Evolutionary conservation across 129 eudicot genomes (phyloP), one percentile per base, ranked within the genome.

Genomic region (Erigeron canadensis): DNA sequence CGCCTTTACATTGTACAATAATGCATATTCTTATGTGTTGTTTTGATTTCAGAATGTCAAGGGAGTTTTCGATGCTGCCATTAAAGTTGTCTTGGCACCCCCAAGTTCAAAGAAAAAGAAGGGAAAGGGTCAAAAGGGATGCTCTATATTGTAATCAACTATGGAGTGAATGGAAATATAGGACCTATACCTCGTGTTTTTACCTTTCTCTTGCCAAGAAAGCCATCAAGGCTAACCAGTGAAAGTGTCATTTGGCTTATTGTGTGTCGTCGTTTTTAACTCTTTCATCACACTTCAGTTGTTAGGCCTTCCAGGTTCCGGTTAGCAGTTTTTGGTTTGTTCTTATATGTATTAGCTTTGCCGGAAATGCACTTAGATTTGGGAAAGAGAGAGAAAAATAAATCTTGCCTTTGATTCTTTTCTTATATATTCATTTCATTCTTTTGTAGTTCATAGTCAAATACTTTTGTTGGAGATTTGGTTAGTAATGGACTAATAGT

Each of bases 31-130:
- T 65, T 43, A 66, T 67, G 23, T 28, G 69, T 60, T 5, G 22
- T 65, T 74, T 22, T 65, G 39, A 2, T 80, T 50, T 75, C 73
- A 79, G 87, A 83, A 83, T 55, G 81, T 83, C 63, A 83, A 83
- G 60, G 81, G 77, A 45, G 87, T 83, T 22, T 83, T 83, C 12
- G 84, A 83, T 61, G 84, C 87, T 75, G 87, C 87, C 65, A 79
- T 83, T 59, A 83, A 83, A 79, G 87, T 83, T 66, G 87, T 83
- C 21, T 72, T 83, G 39, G 70, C 56, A 75, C 87, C 87, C 71
- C 87, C 87, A 63, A 83, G 82, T 43, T 38, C 81, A 59, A 83
- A 83, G 81, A 83, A 79, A 56, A 83, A 79, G 79, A 83, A 83
- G 70, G 87, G 87, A 23, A 83, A 83, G 54, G 84, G 73, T 65